phyloP scores from a whole-genome alignment of 2,329 filamentous ascomycete species.

The Cercospora sp. region DNA sequence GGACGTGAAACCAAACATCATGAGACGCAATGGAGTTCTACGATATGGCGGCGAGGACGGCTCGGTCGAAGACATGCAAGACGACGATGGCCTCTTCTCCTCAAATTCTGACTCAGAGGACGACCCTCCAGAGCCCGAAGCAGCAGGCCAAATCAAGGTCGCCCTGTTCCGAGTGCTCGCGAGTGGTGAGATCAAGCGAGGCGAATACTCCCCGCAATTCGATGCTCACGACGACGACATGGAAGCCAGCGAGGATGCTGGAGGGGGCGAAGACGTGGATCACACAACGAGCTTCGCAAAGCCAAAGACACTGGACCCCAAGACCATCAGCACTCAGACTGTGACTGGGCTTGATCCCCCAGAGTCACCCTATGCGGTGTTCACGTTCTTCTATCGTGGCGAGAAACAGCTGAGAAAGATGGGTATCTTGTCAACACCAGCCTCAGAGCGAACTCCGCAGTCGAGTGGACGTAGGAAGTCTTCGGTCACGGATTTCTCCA shows the following conservation, averaged over 20 bases:
- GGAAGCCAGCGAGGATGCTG: slow-evolving; percentile 57
- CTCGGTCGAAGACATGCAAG: slow-evolving; percentile 68
- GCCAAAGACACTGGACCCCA: slow-evolving; percentile 91
- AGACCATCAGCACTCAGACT: slow-evolving; percentile 97
- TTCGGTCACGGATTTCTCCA: slow-evolving; percentile 80
- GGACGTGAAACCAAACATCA: slow-evolving; percentile 44
- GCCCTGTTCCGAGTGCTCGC: slow-evolving; percentile 93
- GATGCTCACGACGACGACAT: slow-evolving; percentile 90
- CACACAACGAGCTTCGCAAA: slow-evolving; percentile 98
- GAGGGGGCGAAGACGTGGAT: slow-evolving; percentile 80
- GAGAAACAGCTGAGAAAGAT: slow-evolving; percentile 96
- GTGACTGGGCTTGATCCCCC: slow-evolving; percentile 97
- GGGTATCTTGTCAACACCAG: slow-evolving; percentile 72
- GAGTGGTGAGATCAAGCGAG: slow-evolving; percentile 94
- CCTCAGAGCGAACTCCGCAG: slow-evolving; percentile 62
- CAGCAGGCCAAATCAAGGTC: slow-evolving; percentile 96
- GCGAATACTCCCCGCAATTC: slow-evolving; percentile 96
- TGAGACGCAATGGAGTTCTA: slow-evolving; percentile 59
- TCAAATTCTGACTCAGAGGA: slow-evolving; percentile 73
- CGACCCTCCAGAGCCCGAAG: slow-evolving; percentile 84
- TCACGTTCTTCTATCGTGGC: slow-evolving; percentile 97
- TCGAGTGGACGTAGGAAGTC: slow-evolving; percentile 71
- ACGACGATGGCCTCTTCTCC: slow-evolving; percentile 64
- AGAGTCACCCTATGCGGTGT: slow-evolving; percentile 92
- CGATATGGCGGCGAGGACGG: slow-evolving; percentile 77